phyloP scores from a whole-genome alignment of 2,329 filamentous ascomycete genomes.

The Alternaria triticina region DNA sequence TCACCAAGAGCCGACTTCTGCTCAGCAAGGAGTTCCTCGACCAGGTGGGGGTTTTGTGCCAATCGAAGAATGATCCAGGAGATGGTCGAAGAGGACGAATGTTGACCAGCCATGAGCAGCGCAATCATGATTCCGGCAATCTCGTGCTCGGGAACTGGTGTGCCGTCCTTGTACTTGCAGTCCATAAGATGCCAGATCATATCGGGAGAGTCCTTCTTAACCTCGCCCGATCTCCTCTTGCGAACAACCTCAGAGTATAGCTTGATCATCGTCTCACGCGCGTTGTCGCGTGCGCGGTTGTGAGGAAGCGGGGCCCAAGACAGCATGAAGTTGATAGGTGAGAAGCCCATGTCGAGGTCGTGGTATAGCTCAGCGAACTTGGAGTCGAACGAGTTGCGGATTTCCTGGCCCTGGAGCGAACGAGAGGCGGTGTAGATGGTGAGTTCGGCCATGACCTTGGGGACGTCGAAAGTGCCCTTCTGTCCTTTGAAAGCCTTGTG shows the following conservation, averaged over 20 bases:
- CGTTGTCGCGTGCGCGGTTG: conserved; percentile 80
- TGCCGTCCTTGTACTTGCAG: conserved; percentile 83
- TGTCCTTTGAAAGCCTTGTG: conserved; percentile 70
- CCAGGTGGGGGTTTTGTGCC: conserved; percentile 75
- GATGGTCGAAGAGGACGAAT: conserved; percentile 83
- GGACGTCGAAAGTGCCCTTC: conserved; percentile 73
- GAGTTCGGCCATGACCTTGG: conserved; percentile 79
- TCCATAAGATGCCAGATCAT: conserved; percentile 93
- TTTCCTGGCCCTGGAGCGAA: conserved; percentile 82
- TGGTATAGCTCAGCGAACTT: conserved; percentile 84
- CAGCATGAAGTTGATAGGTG: conserved; percentile 86
- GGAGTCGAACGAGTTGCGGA: conserved; percentile 80
- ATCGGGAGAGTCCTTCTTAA: conserved; percentile 63
- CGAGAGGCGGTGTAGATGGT: conserved; percentile 91
- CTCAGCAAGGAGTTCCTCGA: conserved; percentile 83
- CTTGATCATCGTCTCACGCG: conserved; percentile 79
- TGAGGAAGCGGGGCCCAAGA: conserved; percentile 89
- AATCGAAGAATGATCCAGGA: conserved; percentile 86
- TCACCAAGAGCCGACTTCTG: conserved; percentile 76
- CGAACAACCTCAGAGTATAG: conserved; percentile 84
- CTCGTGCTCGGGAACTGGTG: conserved; percentile 78
- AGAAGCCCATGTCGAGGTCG: conserved; percentile 89
- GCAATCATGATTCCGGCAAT: conserved; percentile 95
- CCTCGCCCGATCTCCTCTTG: conserved; percentile 66
- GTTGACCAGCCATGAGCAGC: conserved; percentile 88